These are phyloP conservation scores for Russula compacta DNA, from an alignment of 768 basidiomycete species.

Conservation along the genomic window DNA sequence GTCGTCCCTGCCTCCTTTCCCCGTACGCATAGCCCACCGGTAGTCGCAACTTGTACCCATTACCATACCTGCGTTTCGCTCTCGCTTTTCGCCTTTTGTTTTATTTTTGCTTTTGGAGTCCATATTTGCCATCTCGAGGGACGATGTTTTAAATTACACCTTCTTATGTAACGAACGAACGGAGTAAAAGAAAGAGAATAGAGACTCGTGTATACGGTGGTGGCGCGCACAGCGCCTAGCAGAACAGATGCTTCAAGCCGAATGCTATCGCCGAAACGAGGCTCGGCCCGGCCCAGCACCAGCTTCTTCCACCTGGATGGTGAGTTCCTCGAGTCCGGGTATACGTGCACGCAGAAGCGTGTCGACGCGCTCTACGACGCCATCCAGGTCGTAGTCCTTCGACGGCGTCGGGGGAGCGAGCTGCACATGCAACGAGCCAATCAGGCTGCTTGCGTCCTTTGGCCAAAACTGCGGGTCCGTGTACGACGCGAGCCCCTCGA, in stretches of 20 bases:
- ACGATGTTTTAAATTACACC: constrained; percentile 18
- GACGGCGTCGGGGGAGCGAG: constrained; percentile 33
- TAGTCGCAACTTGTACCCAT: constrained; percentile 16
- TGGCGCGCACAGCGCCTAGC: neutral
- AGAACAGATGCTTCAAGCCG: neutral
- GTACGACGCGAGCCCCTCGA: constrained; percentile 80
- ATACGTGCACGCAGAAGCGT: constrained; percentile 61
- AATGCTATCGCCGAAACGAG: constrained; percentile 1
- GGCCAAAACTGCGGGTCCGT: constrained; percentile 89
- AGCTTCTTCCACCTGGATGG: constrained; percentile 67
- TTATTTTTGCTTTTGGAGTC: constrained; percentile 6
- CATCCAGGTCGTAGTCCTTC: constrained; percentile 53
- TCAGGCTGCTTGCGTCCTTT: constrained; percentile 74
- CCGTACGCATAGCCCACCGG: constrained; percentile 11
- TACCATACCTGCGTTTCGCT: constrained; percentile 18
- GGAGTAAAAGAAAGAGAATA: constrained; percentile 11
- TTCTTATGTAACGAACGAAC: constrained; percentile 17
- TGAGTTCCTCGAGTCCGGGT: constrained; percentile 77
- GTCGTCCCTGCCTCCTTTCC: neutral
- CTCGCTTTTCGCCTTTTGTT: neutral
- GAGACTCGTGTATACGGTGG: neutral
- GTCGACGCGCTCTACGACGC: constrained; percentile 71
- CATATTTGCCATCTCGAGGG: constrained; percentile 14
- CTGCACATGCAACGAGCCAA: constrained; percentile 90
- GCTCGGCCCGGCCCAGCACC: neutral